Evolutionary conservation across 208 protist species (phyloP).

Genomic region (Trypanosoma melophagium): DNA sequence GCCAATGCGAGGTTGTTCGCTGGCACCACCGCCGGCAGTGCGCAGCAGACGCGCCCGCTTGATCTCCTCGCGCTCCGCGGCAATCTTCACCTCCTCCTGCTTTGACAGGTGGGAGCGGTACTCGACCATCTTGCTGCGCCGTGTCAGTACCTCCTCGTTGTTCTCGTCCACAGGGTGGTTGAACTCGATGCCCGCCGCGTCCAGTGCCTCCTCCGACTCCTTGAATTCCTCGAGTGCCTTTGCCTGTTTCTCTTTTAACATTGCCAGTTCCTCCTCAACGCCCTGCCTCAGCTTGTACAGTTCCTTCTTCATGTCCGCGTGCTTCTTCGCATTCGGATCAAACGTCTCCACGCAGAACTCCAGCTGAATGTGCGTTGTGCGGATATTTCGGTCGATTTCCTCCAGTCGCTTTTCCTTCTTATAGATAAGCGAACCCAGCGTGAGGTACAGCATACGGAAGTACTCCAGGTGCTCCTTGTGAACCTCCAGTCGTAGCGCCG

Average conservation of each 20-base stretch:
- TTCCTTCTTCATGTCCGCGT: slow-evolving; percentile 74
- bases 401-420: slow-evolving; percentile 66
- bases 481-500: slow-evolving; percentile 40
- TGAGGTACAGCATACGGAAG: slow-evolving; percentile 63
- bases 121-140: slow-evolving; percentile 85
- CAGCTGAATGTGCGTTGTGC: slow-evolving; percentile 72
- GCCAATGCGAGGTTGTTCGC: slow-evolving; percentile 26
- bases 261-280: slow-evolving; percentile 69
- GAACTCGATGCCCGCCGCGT: slow-evolving; percentile 69
- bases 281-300: slow-evolving; percentile 48
- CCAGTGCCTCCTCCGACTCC: slow-evolving; percentile 72
- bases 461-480: slow-evolving; percentile 63
- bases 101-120: slow-evolving; percentile 77
- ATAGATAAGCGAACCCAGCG: slow-evolving; percentile 43
- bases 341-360: slow-evolving; percentile 85
- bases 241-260: slow-evolving; percentile 78
- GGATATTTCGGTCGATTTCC: slow-evolving; percentile 80
- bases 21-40: slow-evolving; percentile 15
- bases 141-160: slow-evolving; percentile 65
- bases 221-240: slow-evolving; percentile 73
- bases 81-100: slow-evolving; percentile 80
- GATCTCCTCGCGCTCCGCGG: slow-evolving; percentile 76
- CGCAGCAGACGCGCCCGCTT: slow-evolving; percentile 61
- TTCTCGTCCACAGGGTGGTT: slow-evolving; percentile 63
- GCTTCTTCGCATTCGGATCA: slow-evolving; percentile 77